Percentiles rank a stretch among this genome's conserved stretches.
Conservation (phyloP, 345 rosid genomes). For the Linum tenue region DNA sequence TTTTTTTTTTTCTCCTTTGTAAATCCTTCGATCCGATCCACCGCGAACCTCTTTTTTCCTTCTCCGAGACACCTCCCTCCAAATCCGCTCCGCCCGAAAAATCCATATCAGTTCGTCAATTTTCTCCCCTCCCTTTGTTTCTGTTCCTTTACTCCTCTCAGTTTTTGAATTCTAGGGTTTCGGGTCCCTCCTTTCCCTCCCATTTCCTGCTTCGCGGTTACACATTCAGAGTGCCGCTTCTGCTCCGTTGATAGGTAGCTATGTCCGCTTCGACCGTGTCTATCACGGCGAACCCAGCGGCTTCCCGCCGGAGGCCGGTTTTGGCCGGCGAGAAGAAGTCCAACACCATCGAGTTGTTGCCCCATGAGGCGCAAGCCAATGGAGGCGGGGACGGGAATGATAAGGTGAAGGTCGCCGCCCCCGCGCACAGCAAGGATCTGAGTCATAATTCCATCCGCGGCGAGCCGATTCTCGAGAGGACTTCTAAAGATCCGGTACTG, state of each 20-base stretch:
- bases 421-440: constrained; percentile 43
- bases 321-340: constrained; percentile 49
- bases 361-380: constrained; percentile 20
- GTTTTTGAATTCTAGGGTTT: not conserved
- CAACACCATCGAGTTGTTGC: constrained; percentile 31
- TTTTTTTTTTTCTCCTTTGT: too few species aligned
- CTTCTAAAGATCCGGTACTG: constrained; percentile 33
- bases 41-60: too few species aligned
- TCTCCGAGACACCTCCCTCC: too few species aligned
- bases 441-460: constrained; percentile 56
- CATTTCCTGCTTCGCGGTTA: not conserved
- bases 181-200: not conserved
- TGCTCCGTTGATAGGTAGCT: not conserved
- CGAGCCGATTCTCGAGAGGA: constrained; percentile 37
- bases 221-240: not conserved
- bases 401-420: not conserved
- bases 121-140: too few species aligned
- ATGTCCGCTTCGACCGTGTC: constrained; percentile 48
- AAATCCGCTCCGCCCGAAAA: too few species aligned
- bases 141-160: not conserved
- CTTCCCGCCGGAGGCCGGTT: constrained; percentile 51
- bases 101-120: too few species aligned
- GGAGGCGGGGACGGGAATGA: constrained; percentile 21
- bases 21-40: too few species aligned
- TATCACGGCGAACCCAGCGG: constrained; percentile 51